Evolutionary conservation across 1,284 basidiomycete genomes (phyloP).

Genomic region (Trametes pubescens): DNA sequence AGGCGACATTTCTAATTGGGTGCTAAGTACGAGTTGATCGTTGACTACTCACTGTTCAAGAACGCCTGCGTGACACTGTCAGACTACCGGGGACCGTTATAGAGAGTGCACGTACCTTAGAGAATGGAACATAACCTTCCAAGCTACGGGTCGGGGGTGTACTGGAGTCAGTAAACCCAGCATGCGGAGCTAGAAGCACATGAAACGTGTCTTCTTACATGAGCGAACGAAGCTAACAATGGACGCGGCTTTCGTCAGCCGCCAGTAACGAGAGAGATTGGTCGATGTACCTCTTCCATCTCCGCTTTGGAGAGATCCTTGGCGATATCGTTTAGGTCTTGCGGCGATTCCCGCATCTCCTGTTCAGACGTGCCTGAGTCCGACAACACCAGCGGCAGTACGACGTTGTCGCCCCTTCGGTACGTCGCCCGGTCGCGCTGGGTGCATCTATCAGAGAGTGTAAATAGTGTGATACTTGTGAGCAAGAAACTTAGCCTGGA

Average conservation of each 20-base stretch:
- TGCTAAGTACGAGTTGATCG: not conserved
- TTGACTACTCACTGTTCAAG: constrained; percentile 52
- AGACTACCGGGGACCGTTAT: too few relatives aligned
- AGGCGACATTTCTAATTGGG: not conserved
- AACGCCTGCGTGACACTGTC: constrained; percentile 50
- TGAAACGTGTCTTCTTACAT: not conserved
- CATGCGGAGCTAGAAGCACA: not conserved
- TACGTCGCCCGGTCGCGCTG: not conserved
- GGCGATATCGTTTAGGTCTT: not conserved
- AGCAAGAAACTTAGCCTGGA: not conserved
- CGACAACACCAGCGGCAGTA: constrained; percentile 1
- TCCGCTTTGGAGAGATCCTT: not conserved
- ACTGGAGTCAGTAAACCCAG: not conserved
- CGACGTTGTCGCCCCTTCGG: constrained; percentile 11
- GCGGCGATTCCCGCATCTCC: not conserved
- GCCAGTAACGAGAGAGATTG: too few relatives aligned
- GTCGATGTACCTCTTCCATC: not conserved
- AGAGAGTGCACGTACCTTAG: not conserved
- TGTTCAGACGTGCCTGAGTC: too few relatives aligned
- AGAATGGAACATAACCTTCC: constrained; percentile 8
- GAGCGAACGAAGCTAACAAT: not conserved
- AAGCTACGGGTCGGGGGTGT: not conserved
- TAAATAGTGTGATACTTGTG: constrained; percentile 41
- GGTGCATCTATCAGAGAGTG: not conserved
- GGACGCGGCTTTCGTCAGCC: not conserved